These are phyloP conservation scores for Metschnikowia vanudenii DNA, from an alignment of 805 yeast species.

Conservation along the genomic window DNA sequence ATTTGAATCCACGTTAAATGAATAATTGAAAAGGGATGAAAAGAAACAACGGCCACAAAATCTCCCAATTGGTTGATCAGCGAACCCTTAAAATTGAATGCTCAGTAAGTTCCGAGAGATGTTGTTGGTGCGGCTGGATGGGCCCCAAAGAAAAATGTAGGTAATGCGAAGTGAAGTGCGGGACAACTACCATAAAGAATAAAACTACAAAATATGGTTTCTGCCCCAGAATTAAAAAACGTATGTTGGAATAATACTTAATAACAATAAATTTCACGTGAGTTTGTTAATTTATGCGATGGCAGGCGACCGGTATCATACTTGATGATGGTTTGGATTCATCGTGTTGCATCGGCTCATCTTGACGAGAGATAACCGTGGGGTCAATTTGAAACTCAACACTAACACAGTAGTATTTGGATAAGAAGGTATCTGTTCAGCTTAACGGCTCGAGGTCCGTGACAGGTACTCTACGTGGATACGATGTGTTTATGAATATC, in stretches of 20 bases:
- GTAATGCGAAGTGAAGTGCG: slow-evolving; percentile 4
- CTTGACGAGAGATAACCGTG: background rate
- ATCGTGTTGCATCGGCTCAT: background rate
- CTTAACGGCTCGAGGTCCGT: slow-evolving; percentile 77
- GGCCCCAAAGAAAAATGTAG: background rate
- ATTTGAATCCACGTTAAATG: too few species aligned
- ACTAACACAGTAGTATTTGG: slow-evolving; percentile 59
- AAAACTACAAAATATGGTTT: slow-evolving; percentile 41
- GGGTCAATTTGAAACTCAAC: slow-evolving; percentile 1
- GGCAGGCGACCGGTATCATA: too few species aligned
- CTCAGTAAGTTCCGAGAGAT: background rate
- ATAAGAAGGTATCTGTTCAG: slow-evolving; percentile 68
- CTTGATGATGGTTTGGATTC: too few species aligned
- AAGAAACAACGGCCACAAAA: background rate
- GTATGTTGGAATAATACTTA: slow-evolving; percentile 33
- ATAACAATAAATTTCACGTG: too few species aligned
- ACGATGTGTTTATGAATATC: slow-evolving; percentile 74
- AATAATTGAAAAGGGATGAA: background rate
- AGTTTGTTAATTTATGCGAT: too few species aligned
- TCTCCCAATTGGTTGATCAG: too few species aligned
- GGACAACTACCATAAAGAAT: background rate
- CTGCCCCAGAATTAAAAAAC: slow-evolving; percentile 60
- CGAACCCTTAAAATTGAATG: background rate
- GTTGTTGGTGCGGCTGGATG: slow-evolving; percentile 3
- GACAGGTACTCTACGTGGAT: slow-evolving; percentile 82